A percentile compares a stretch with the other conserved stretches of the same genome.
These are phyloP conservation scores for Gynochthodes officinalis DNA, from an alignment of 257 asterid genomes.

Conservation along the genomic window DNA sequence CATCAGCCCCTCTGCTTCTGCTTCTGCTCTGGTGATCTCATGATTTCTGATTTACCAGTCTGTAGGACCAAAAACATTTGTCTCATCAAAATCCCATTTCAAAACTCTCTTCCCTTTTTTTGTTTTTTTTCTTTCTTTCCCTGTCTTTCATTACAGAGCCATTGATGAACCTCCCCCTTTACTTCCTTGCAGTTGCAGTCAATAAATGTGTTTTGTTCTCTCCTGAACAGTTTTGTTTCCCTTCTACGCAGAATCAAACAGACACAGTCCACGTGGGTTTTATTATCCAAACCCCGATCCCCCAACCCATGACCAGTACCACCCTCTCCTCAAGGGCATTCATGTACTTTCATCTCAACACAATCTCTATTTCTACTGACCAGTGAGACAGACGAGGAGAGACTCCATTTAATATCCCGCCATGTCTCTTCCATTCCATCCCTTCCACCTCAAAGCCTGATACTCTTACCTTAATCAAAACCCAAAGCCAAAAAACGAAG, in stretches of 20 bases:
- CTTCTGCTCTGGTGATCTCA: not conserved
- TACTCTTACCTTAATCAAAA: not conserved
- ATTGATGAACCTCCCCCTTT: constrained; percentile 19
- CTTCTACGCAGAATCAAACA: not conserved
- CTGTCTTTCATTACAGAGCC: constrained; percentile 5
- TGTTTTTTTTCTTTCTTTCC: not conserved
- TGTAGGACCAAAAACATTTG: constrained; percentile 26
- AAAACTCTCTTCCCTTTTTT: not conserved
- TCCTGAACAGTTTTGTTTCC: not conserved
- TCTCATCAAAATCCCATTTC: constrained; percentile 15
- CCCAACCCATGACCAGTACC: no score
- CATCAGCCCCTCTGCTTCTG: not conserved
- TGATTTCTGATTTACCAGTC: constrained; percentile 1
- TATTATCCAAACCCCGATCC: not conserved
- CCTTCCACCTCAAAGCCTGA: constrained; percentile 26
- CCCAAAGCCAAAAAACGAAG: not conserved
- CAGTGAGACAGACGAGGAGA: no score
- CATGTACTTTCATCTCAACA: constrained; percentile 5
- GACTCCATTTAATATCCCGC: constrained; percentile 44
- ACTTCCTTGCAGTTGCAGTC: no score
- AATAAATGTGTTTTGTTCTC: constrained; percentile 31
- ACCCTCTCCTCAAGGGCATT: constrained; percentile 21
- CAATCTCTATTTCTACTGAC: no score
- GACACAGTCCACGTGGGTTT: constrained; percentile 16
- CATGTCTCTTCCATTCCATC: constrained; percentile 43